Base-by-base conservation (phyloP, 1,284 basidiomycete species). In the Polyporus tsugae region DNA sequence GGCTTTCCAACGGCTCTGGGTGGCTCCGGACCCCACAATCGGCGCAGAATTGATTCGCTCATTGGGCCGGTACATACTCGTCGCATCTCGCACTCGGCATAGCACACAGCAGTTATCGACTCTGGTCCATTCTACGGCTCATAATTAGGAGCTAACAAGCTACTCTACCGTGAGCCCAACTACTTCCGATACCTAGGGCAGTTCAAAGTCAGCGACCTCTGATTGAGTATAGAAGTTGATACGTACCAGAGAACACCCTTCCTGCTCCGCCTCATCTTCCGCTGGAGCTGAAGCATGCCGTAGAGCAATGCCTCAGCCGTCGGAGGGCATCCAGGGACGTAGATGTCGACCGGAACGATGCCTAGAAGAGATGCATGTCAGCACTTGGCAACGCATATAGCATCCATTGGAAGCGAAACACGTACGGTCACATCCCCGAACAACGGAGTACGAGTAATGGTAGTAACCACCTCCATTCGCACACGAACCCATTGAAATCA, bases 401-500 rank as follows among this genome's bases (percentile, higher is more conserved):
- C 59, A 44, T 19, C 66, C 49, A 64, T 58, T 42, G 22, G 0
- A 46, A 60, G 13, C 60, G 63, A 17, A 60, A 41, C 33, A 86
- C 91, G 71, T 79, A 93, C 98, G 91, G 84, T 99, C 98, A 81
- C 98, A 99, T n/a, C 98, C 98, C 70, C 98, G 91, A 36, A 99
- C 98, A 70, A 99, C 98, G 49, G 96, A 96, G 85, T 99, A 99
- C 42, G 96, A 98, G 83, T 99, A 96, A 81, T 98, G 96, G 80
- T 98, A 99, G 85, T 99, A 99, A 11, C 97, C 97, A 70, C 97
- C 97, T 46, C 97, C 97, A 81, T 99, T 99, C 29, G 98, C 98
- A 79, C 98, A 99, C 15, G 96, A 98, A 62, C 98, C 98, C 98
- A 99, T 99, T 36, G 96, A 98, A 78, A 99, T 95, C 67, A 99